Evolutionary conservation across 1,284 basidiomycete species (phyloP).

Genomic region (Cerrena zonata): DNA sequence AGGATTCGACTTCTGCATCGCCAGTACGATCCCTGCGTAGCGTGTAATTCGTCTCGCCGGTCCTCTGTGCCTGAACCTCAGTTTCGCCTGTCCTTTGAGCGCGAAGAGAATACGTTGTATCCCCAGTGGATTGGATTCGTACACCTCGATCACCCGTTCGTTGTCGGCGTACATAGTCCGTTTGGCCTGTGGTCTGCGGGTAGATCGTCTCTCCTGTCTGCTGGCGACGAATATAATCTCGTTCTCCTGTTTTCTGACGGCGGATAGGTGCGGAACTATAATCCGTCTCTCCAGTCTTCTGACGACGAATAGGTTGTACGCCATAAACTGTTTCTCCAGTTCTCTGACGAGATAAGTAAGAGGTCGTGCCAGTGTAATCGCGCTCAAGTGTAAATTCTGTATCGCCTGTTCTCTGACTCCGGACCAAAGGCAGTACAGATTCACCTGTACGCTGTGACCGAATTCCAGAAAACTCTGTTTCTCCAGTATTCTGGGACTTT

Average conservation of each 20-base stretch:
- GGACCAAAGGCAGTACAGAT: slow-evolving; percentile 13
- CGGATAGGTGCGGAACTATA: not conserved
- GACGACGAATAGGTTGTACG: slow-evolving; percentile 6
- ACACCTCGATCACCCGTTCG: slow-evolving; percentile 6
- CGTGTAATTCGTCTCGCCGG: slow-evolving; percentile 6
- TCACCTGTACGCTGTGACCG: slow-evolving; percentile 14
- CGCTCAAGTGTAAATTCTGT: slow-evolving; percentile 10
- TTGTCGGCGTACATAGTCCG: slow-evolving; percentile 10
- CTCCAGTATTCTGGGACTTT: slow-evolving; percentile 10
- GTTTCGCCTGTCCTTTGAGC: slow-evolving; percentile 11
- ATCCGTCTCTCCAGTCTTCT: slow-evolving; percentile 13
- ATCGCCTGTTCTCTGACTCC: slow-evolving; percentile 10
- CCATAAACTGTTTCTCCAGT: slow-evolving; percentile 12
- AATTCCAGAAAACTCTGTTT: slow-evolving; percentile 3
- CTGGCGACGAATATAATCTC: slow-evolving; percentile 9
- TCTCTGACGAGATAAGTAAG: slow-evolving; percentile 6
- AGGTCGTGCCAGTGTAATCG: slow-evolving; percentile 17
- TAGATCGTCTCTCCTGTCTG: not conserved
- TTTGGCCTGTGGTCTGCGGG: slow-evolving; percentile 19
- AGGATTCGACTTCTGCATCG: slow-evolving; percentile 21
- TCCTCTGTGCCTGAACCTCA: slow-evolving; percentile 1
- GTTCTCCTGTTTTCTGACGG: slow-evolving; percentile 5
- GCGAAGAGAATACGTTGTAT: slow-evolving; percentile 3
- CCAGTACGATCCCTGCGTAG: slow-evolving; percentile 12
- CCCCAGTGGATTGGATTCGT: slow-evolving; percentile 7